phyloP scores from a whole-genome alignment of 352 stramenopile genomes.

The Phytopythium mirpurense region DNA sequence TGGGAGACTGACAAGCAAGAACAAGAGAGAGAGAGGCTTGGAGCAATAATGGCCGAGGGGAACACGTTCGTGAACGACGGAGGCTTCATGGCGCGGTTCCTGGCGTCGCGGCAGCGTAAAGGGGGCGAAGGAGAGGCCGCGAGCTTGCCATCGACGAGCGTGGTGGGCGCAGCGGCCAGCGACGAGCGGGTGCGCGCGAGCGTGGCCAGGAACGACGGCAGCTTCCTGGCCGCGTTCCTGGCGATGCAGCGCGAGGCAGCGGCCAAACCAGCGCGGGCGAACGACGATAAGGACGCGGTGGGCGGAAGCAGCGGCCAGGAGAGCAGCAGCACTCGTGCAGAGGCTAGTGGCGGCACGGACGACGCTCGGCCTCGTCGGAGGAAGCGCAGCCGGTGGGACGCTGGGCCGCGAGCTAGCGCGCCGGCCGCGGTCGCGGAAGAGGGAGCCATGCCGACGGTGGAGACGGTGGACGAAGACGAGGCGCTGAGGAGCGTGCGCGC shows the following conservation, averaged over 20 bases:
- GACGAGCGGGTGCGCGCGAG: background rate
- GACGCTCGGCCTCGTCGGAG: background rate
- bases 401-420: background rate
- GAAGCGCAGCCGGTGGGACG: background rate
- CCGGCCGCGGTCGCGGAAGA: background rate
- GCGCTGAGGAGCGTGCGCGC: conserved; percentile 1
- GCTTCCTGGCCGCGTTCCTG: background rate
- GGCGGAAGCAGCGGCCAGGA: no score
- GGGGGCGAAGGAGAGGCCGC: no score
- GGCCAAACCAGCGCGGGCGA: no score
- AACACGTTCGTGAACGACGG: conserved; percentile 19
- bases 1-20: background rate
- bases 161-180: background rate
- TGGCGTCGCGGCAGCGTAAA: conserved; percentile 3
- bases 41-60: background rate
- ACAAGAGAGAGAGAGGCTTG: no score
- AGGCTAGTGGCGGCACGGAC: background rate
- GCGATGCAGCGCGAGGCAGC: background rate
- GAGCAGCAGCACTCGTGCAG: background rate
- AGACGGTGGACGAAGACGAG: background rate
- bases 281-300: no score
- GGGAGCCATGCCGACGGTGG: no score
- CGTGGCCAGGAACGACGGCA: background rate
- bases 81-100: conserved; percentile 22
- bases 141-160: no score